phyloP scores from a whole-genome alignment of 208 protist species.

The Trypanosoma theileri region DNA sequence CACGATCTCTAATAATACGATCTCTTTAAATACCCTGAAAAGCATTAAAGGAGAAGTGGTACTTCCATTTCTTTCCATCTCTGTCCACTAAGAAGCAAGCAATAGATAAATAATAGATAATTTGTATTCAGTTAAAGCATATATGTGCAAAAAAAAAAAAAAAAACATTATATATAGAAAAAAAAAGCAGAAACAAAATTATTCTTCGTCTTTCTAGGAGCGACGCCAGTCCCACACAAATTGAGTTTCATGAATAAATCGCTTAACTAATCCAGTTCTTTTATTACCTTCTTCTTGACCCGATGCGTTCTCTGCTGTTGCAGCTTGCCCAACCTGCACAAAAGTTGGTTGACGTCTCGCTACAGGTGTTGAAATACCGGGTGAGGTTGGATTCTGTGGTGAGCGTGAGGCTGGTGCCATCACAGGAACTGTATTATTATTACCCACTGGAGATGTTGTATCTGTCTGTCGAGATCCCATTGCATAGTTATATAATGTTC shows the following conservation, averaged over 20 bases:
- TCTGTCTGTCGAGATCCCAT: slow-evolving; percentile 1
- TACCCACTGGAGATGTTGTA: background rate
- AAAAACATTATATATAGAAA: too few relatives aligned
- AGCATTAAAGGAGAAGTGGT: too few relatives aligned
- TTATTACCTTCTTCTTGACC: background rate
- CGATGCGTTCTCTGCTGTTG: background rate
- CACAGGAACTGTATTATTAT: background rate
- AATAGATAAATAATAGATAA: too few relatives aligned
- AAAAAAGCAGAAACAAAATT: background rate
- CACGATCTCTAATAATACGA: background rate
- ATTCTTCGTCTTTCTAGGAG: slow-evolving; percentile 19
- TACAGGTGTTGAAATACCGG: slow-evolving; percentile 3
- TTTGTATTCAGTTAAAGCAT: too few relatives aligned
- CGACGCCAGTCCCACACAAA: slow-evolving; percentile 65
- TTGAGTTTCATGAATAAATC: slow-evolving; percentile 37
- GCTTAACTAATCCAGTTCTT: slow-evolving; percentile 31
- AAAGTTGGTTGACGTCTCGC: slow-evolving; percentile 15
- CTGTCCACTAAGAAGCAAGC: too few relatives aligned
- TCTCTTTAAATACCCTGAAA: too few relatives aligned
- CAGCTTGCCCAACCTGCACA: slow-evolving; percentile 21
- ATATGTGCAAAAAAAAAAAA: too few relatives aligned
- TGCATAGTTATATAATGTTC: slow-evolving; percentile 58
- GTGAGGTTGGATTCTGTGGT: background rate
- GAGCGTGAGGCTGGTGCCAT: background rate
- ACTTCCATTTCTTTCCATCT: too few relatives aligned